Evolutionary conservation across 2,329 filamentous ascomycete species (phyloP), one percentile per base, ranked within the genome.

Genomic region (Phialophora chinensis): DNA sequence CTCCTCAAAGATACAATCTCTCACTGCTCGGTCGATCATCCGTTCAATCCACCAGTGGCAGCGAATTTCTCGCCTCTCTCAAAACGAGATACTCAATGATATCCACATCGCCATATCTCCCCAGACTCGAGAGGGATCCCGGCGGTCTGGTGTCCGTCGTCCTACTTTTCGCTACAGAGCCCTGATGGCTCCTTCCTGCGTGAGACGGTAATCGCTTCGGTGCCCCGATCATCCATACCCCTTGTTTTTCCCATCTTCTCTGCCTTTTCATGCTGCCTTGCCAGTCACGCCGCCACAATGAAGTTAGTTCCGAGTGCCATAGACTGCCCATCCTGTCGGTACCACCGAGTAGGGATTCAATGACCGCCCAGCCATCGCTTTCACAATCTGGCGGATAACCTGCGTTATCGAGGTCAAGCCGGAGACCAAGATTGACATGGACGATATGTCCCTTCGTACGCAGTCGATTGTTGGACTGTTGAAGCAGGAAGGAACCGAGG

Each of bases 401-500:
- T 17, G 8, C 17, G 14, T 12, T 25, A 47, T 23, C 50, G 4
- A 29, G 6, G 17, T 44, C 38, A n/a, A 63, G 47, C 31, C 33
- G 29, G 5, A 58, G 38, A 23, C 54, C n/a, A 2, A 65, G 54
- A 54, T 60, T 68, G 31, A 66, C 29, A 25, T 62, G 62, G n/a
- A 65, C 50, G 58, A 68, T 62, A 35, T 68, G 66, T n/a, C 66
- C 66, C 35, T 66, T 68, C 8, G 52, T 58, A 14, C 63, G 62
- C 1, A 68, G 33, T 27, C 56, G 55, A 44, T 53, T 56, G 53
- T 63, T 58, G 14, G 23, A 20, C 10, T 66, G 56, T 11, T 60
- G 50, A 8, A 60, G 31, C 8, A 68, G 63, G 38, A 66, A 66
- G 27, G 38, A 58, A 11, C 66, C 66, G 11, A 68, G 38, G 8